Percentiles rank a stretch among this genome's conserved stretches.
Evolutionary conservation across 805 yeast genomes (phyloP).

Genomic region (Wickerhamomyces bovis): DNA sequence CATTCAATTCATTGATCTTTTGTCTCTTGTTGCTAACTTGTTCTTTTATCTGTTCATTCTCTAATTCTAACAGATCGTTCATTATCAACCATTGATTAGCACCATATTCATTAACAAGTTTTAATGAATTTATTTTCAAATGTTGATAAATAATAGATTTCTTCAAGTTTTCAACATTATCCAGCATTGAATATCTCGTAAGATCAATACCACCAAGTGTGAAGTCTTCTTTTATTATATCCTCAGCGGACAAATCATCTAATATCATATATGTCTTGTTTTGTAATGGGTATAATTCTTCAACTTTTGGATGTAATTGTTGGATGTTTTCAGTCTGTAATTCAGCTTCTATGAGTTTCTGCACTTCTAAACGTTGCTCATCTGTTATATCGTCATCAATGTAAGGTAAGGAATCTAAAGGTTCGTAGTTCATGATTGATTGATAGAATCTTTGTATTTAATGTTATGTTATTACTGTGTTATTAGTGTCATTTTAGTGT

Average conservation of each 20-base stretch:
- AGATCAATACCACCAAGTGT: constrained; percentile 4
- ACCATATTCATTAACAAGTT: constrained; percentile 29
- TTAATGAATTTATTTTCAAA: constrained; percentile 32
- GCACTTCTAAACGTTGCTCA: constrained; percentile 24
- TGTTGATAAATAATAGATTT: constrained; percentile 24
- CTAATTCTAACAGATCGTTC: constrained; percentile 29
- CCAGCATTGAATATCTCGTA: constrained; percentile 11
- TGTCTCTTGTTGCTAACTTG: constrained; percentile 33
- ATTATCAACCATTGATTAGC: constrained; percentile 32
- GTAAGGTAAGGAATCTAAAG: constrained; percentile 34
- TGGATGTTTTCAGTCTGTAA: not conserved
- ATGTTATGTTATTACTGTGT: too few species aligned
- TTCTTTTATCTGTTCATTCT: constrained; percentile 23
- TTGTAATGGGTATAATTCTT: not conserved
- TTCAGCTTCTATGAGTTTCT: constrained; percentile 1
- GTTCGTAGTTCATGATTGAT: constrained; percentile 26
- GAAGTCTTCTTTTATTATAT: not conserved
- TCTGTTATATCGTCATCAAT: constrained; percentile 32
- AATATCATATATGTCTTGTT: not conserved
- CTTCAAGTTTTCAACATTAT: constrained; percentile 20
- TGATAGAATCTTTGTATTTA: not conserved
- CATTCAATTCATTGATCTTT: constrained; percentile 37
- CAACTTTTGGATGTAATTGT: constrained; percentile 1
- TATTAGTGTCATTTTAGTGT: too few species aligned
- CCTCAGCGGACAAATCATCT: not conserved